These are phyloP conservation scores for Cordyceps fumosorosea DNA, from an alignment of 2,329 filamentous ascomycete species.

Conservation along the genomic window DNA sequence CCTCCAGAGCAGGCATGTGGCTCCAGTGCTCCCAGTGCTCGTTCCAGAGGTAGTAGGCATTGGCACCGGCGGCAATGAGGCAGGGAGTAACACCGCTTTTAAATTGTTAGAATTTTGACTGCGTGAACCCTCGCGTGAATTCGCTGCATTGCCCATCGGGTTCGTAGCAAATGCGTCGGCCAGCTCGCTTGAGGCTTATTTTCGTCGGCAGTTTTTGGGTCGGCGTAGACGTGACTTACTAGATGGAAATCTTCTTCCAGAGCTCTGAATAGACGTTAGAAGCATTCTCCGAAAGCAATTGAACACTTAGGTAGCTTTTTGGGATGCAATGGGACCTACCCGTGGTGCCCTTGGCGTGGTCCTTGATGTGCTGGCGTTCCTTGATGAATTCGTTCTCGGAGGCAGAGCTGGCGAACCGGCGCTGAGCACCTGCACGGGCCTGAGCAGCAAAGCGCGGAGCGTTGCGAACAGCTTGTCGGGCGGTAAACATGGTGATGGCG, in stretches of 20 bases:
- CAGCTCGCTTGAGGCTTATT: conserved; percentile 10
- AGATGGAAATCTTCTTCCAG: conserved; percentile 94
- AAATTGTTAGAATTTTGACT: conserved; percentile 18
- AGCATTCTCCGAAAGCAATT: conserved; percentile 16
- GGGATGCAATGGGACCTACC: conserved; percentile 49
- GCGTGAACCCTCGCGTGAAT: neutral
- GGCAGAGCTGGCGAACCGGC: conserved; percentile 64
- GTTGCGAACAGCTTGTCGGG: conserved; percentile 54
- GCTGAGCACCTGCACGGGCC: conserved; percentile 55
- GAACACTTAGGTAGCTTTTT: neutral
- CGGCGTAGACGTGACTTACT: conserved; percentile 54
- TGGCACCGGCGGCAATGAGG: conserved; percentile 65
- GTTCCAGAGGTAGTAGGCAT: conserved; percentile 86
- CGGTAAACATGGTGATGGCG: conserved; percentile 52
- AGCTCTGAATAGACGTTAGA: conserved; percentile 56
- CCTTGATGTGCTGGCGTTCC: conserved; percentile 84
- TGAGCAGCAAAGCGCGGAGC: conserved; percentile 57
- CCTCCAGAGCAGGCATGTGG: conserved; percentile 81
- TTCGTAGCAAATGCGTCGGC: conserved; percentile 21
- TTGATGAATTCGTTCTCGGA: conserved; percentile 90
- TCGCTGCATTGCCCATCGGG: neutral
- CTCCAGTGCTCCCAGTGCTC: conserved; percentile 96
- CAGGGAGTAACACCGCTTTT: conserved; percentile 66
- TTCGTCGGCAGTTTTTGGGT: neutral
- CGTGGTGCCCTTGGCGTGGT: conserved; percentile 78